Base-by-base conservation (phyloP, 768 basidiomycete genomes). In the Pleurotus citrinopileatus region DNA sequence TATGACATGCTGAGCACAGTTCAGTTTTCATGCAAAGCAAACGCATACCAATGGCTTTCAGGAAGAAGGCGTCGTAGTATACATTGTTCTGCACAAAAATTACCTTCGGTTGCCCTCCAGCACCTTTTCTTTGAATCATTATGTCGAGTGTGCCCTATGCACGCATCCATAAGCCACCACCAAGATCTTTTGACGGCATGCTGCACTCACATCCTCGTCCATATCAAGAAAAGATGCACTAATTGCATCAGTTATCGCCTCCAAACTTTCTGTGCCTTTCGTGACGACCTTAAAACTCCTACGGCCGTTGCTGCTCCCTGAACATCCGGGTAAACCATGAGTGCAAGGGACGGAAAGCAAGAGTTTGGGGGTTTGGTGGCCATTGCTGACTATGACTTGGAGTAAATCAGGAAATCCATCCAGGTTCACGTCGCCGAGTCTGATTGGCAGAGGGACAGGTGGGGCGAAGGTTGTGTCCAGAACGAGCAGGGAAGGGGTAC, bases 11-110 rank as follows among this genome's bases (percentile, higher is more conserved):
- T 61, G 20, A 42, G 57, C 4, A 57, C 42, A 2, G 25, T n/a
- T 28, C 32, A 22, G 52, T 37, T 32, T 23, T 40, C 27, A 34
- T 4, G 4, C 23, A 42, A 20, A 47, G 8, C 20, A n/a, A n/a
- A n/a, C n/a, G 70, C 84, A 40, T 38, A 96, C 95, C 88, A 38
- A 94, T 90, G 2, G 97, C 93, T 65, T 98, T 98, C 50, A 98
- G 77, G 81, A 98, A 99, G 76, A 99, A 99, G 0, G 97, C 96
- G 59, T 99, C 97, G 64, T 94, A 94, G 63, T 96, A 98, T 63
- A 95, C 91, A 67, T 98, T 98, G 64, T 99, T 99, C 70, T 96
- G 94, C 44, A 99, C 74, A 64, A 99, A 96, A 3, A 83, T 63
- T 15, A 91, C 71, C 36, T 78, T 82, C 12, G 87, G 87, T 40